Evolutionary conservation across 306 rosid genomes (phyloP).

Genomic region (Citrullus colocynthis): DNA sequence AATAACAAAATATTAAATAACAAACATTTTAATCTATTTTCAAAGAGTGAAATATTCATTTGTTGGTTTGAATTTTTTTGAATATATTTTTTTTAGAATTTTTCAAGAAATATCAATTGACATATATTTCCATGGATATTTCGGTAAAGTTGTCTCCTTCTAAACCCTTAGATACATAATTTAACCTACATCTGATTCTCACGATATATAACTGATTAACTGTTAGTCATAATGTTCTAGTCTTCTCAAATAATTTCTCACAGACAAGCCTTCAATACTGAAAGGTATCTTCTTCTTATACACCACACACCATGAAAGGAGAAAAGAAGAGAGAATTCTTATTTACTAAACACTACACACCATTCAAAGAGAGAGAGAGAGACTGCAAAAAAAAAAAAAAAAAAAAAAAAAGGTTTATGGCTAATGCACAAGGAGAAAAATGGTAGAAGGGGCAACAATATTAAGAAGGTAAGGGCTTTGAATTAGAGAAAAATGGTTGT

Average conservation of each 20-base stretch:
- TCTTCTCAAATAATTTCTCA: neutral
- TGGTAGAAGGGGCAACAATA: neutral
- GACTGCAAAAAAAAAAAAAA: neutral
- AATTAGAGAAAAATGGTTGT: conserved; percentile 30
- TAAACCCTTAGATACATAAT: neutral
- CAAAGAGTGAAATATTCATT: too few relatives aligned
- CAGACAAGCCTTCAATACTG: neutral
- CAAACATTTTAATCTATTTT: too few relatives aligned
- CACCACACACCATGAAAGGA: neutral
- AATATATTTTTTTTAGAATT: too few relatives aligned
- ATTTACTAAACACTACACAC: neutral
- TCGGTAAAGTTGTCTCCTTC: too few relatives aligned
- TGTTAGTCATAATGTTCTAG: neutral
- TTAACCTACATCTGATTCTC: neutral
- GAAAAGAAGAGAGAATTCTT: neutral
- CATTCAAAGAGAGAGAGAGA: neutral
- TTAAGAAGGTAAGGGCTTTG: conserved; percentile 27
- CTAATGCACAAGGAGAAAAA: neutral
- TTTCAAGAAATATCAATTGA: too few relatives aligned
- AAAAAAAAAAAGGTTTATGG: neutral
- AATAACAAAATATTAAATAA: too few relatives aligned
- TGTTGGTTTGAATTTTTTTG: too few relatives aligned
- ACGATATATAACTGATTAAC: too few relatives aligned
- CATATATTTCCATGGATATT: too few relatives aligned
- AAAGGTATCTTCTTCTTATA: neutral